These are phyloP conservation scores for Fomitopsis pulvina DNA, from an alignment of 768 basidiomycete species.

Conservation along the genomic window DNA sequence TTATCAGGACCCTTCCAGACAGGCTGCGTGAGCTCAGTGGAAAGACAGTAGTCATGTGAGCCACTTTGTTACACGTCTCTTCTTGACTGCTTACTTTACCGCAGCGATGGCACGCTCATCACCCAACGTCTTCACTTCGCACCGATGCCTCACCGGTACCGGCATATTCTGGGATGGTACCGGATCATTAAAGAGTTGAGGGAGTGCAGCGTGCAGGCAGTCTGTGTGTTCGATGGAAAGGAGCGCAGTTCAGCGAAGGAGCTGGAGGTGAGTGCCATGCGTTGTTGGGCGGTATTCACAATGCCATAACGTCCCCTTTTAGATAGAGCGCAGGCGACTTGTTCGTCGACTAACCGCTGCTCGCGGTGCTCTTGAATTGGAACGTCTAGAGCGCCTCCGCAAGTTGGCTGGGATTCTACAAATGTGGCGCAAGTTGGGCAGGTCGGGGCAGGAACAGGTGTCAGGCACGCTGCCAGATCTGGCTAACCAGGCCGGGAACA, in stretches of 20 bases:
- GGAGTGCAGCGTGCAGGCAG: conserved; percentile 46
- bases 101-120: conserved; percentile 79
- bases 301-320: background rate
- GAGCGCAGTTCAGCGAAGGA: conserved; percentile 62
- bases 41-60: conserved; percentile 72
- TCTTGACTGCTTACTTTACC: conserved; percentile 4
- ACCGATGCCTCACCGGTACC: conserved; percentile 51
- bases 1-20: conserved; percentile 55
- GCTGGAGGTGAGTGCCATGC: conserved; percentile 51
- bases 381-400: conserved; percentile 47
- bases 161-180: conserved; percentile 79
- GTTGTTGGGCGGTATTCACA: background rate
- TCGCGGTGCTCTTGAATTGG: conserved; percentile 52
- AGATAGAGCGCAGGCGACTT: conserved; percentile 54
- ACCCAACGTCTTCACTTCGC: conserved; percentile 79
- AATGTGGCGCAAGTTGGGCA: background rate
- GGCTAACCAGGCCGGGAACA: background rate
- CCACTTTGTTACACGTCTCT: background rate
- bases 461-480: background rate
- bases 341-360: conserved; percentile 39
- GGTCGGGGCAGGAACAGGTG: background rate
- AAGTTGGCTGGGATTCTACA: conserved; percentile 31
- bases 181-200: conserved; percentile 57
- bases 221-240: conserved; percentile 80
- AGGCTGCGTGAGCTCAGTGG: conserved; percentile 56